Evolutionary conservation across 257 asterid species (phyloP).

Genomic region (Gentiana straminea): DNA sequence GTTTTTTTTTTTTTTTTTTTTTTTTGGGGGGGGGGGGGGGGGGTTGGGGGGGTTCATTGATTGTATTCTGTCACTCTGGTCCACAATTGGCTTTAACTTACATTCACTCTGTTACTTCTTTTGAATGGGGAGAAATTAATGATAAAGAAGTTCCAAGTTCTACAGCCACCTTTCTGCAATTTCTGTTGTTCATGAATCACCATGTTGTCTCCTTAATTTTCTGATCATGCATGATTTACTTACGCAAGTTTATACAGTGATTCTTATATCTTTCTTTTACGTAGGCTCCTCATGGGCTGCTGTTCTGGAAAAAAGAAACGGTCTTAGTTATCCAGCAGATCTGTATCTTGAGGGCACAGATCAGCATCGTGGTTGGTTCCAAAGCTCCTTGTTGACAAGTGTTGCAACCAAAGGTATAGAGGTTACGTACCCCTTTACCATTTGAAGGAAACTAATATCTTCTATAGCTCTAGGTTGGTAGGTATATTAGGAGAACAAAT

Average conservation of each 20-base stretch:
- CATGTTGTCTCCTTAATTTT: not conserved
- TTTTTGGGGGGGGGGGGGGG: too few species aligned
- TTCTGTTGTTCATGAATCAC: not conserved
- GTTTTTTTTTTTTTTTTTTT: too few species aligned
- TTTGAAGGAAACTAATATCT: not conserved
- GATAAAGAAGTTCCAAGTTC: too few species aligned
- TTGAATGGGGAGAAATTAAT: too few species aligned
- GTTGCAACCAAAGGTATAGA: constrained; percentile 78
- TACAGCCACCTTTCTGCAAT: too few species aligned
- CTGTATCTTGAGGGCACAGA: constrained; percentile 96
- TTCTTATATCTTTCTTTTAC: constrained; percentile 7
- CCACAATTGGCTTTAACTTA: too few species aligned
- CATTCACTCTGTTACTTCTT: too few species aligned
- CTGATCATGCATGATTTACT: not conserved
- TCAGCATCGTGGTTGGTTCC: constrained; percentile 99
- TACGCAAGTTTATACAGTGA: not conserved
- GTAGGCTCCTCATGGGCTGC: constrained; percentile 99
- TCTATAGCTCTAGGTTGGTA: too few species aligned
- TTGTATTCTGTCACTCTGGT: too few species aligned
- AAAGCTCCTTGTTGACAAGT: constrained; percentile 88
- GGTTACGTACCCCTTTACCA: not conserved
- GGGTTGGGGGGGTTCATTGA: too few species aligned
- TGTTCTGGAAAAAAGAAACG: constrained; percentile 67
- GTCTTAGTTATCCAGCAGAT: constrained; percentile 89
- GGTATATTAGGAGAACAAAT: too few species aligned